Percentiles rank a stretch among this genome's conserved stretches.
phyloP scores from a whole-genome alignment of 192 early-diverging fungal genomes.

The Coemansia asiatica region DNA sequence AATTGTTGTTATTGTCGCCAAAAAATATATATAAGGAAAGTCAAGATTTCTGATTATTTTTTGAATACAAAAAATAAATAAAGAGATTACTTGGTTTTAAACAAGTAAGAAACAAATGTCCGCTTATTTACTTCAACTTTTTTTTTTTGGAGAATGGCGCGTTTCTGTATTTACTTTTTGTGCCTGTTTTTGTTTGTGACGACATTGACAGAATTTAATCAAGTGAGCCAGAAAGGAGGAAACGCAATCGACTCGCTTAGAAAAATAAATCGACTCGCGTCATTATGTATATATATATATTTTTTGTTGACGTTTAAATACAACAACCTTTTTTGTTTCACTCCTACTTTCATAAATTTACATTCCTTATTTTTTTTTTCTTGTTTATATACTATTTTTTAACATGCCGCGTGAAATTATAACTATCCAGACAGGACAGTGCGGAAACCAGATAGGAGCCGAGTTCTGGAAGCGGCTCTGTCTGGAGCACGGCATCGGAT shows the following conservation, averaged over 20 bases:
- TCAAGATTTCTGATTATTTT: not conserved
- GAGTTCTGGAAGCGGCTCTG: slow-evolving; percentile 96
- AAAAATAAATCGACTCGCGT: not conserved
- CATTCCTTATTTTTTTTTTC: slow-evolving; percentile 5
- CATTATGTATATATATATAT: not conserved
- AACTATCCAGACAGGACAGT: slow-evolving; percentile 94
- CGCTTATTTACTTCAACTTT: not conserved
- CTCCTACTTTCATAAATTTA: not conserved
- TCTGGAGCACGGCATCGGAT: slow-evolving; percentile 91
- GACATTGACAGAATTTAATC: not conserved
- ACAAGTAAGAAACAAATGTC: slow-evolving; percentile 1
- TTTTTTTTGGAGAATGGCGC: too few relatives aligned
- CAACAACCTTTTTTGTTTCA: not conserved
- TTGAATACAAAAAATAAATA: slow-evolving; percentile 7
- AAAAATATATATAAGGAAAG: too few relatives aligned
- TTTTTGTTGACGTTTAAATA: not conserved
- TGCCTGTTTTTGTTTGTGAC: not conserved
- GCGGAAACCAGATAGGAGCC: slow-evolving; percentile 96
- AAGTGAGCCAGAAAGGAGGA: not conserved
- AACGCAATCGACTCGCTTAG: not conserved
- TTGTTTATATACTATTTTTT: not conserved
- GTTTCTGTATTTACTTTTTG: too few relatives aligned
- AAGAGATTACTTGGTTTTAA: not conserved
- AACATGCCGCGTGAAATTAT: slow-evolving; percentile 89
- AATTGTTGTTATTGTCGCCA: too few relatives aligned